Percentiles rank a stretch among this genome's conserved stretches.
These are phyloP conservation scores for Cutaneotrichosporon curvatum DNA, from an alignment of 1,284 basidiomycete genomes.

Conservation along the genomic window DNA sequence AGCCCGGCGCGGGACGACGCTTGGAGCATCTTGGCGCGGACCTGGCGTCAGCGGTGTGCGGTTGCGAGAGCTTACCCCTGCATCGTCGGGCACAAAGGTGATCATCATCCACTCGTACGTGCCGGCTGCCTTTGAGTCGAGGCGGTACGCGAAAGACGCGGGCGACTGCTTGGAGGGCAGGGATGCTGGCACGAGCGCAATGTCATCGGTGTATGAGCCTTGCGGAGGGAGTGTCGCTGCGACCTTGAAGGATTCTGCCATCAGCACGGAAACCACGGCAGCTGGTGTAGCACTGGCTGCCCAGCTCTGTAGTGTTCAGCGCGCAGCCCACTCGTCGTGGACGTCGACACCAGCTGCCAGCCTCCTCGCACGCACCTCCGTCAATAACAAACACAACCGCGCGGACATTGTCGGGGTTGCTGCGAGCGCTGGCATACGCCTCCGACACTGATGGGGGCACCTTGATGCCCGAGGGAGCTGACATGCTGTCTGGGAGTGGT, in stretches of 20 bases:
- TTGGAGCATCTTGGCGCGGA: slow-evolving; percentile 71
- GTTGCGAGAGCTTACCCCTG: slow-evolving; percentile 30
- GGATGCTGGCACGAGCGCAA: slow-evolving; percentile 29
- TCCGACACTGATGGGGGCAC: slow-evolving; percentile 34
- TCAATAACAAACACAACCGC: slow-evolving; percentile 45
- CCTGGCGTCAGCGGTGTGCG: slow-evolving; percentile 18
- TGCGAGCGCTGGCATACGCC: slow-evolving; percentile 33
- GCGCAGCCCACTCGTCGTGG: not conserved
- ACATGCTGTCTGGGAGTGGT: slow-evolving; percentile 28
- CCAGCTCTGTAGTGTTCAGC: too few species aligned
- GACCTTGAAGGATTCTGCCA: slow-evolving; percentile 34
- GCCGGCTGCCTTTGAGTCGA: slow-evolving; percentile 35
- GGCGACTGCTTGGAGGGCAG: slow-evolving; percentile 39
- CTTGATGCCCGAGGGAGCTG: slow-evolving; percentile 44
- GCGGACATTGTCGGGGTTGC: slow-evolving; percentile 26
- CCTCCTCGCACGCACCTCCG: too few species aligned
- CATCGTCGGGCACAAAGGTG: slow-evolving; percentile 45
- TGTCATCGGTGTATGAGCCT: slow-evolving; percentile 37
- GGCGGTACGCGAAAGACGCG: slow-evolving; percentile 42
- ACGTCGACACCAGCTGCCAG: slow-evolving; percentile 17
- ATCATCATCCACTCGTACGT: slow-evolving; percentile 46
- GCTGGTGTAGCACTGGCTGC: too few species aligned
- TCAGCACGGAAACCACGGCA: too few species aligned
- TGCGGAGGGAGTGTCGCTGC: slow-evolving; percentile 29
- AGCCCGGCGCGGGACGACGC: slow-evolving; percentile 72